phyloP scores from a whole-genome alignment of 306 rosid genomes.

The Pterocarpus macrocarpus region DNA sequence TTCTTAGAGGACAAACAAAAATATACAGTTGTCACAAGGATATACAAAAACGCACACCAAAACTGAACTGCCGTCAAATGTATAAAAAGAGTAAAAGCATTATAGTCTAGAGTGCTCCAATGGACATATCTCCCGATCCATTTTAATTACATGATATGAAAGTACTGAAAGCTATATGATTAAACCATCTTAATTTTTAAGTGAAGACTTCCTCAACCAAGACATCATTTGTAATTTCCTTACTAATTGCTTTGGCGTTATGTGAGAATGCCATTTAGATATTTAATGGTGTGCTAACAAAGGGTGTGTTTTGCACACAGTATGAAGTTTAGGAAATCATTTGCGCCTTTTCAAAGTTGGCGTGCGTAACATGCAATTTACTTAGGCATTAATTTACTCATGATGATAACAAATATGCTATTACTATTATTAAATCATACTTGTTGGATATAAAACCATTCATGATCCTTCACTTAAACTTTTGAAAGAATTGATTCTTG shows the following conservation, averaged over 20 bases:
- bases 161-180: slow-evolving; percentile 3
- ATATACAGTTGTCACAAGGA: neutral
- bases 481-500: too few species aligned
- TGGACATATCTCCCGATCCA: slow-evolving; percentile 20
- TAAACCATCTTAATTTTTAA: slow-evolving; percentile 23
- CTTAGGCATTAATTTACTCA: too few species aligned
- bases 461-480: too few species aligned
- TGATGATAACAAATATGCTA: too few species aligned
- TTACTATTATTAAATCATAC: too few species aligned
- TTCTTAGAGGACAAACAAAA: slow-evolving; percentile 22
- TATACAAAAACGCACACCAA: slow-evolving; percentile 21
- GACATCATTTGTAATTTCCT: slow-evolving; percentile 34
- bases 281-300: neutral
- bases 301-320: too few species aligned
- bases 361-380: too few species aligned
- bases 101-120: slow-evolving; percentile 15
- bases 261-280: slow-evolving; percentile 1
- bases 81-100: neutral
- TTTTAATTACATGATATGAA: neutral
- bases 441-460: too few species aligned
- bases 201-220: neutral
- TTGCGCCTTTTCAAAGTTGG: too few species aligned
- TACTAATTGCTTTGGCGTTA: neutral
- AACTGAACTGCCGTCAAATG: slow-evolving; percentile 20
- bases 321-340: too few species aligned